These are phyloP conservation scores for Camillea tinctor DNA, from an alignment of 2,329 filamentous ascomycete species.

Conservation along the genomic window DNA sequence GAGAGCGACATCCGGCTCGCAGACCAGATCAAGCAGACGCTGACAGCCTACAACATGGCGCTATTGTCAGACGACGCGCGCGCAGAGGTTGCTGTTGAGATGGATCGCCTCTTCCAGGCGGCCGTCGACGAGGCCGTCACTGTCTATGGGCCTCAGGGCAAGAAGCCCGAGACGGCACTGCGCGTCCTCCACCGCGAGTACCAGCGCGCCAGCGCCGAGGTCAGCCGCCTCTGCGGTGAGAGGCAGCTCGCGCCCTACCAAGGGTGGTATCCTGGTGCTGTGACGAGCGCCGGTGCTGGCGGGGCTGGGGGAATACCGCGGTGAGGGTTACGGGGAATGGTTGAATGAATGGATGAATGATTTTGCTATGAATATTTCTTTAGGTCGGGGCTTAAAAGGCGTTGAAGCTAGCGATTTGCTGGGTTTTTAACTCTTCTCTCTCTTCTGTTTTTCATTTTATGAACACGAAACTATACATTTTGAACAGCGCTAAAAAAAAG, in stretches of 20 bases:
- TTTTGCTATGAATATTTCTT: no score
- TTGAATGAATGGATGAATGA: no score
- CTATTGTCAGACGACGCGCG: constrained; percentile 16
- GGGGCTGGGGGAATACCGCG: no score
- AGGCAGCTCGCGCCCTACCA: constrained; percentile 20
- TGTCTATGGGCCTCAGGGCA: neutral
- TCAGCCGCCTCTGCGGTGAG: constrained; percentile 20
- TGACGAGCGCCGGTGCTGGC: neutral
- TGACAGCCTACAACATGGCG: constrained; percentile 23
- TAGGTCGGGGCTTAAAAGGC: no score
- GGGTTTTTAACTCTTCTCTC: no score
- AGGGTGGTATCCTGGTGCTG: neutral
- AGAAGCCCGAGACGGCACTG: neutral
- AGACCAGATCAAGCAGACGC: constrained; percentile 19
- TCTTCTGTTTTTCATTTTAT: no score
- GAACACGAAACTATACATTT: no score
- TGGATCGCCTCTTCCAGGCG: constrained; percentile 19
- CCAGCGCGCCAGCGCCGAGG: constrained; percentile 20
- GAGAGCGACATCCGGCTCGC: constrained; percentile 19
- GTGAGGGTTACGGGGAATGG: neutral
- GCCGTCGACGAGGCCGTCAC: constrained; percentile 20
- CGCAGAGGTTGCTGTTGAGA: constrained; percentile 12
- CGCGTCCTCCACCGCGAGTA: constrained; percentile 9
- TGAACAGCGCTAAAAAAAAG: no score
- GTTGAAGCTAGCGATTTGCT: no score